phyloP scores from a whole-genome alignment of 176 grass and related monocot species.

The Carex scoparia region DNA sequence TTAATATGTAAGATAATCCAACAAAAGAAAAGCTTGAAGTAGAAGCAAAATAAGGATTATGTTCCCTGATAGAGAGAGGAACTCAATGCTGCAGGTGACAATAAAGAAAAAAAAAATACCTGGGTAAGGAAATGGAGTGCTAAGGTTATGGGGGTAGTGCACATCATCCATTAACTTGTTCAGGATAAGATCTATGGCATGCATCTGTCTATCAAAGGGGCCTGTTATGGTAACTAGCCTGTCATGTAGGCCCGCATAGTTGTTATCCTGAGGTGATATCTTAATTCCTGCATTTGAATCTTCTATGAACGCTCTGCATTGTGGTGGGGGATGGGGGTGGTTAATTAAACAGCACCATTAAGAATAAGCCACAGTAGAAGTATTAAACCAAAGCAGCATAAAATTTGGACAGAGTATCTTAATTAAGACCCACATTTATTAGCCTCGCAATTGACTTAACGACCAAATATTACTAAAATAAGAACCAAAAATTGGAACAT shows the following conservation, averaged over 20 bases:
- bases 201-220: conserved; percentile 78
- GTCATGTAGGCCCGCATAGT: conserved; percentile 88
- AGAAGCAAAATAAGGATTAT: neutral
- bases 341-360: neutral
- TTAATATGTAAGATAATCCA: neutral
- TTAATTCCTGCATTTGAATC: conserved; percentile 92
- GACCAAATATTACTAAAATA: neutral
- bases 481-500: neutral
- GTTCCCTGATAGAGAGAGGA: neutral
- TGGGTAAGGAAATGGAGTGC: conserved; percentile 86
- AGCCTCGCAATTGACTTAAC: neutral
- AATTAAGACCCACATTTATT: neutral
- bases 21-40: neutral
- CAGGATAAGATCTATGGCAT: conserved; percentile 79
- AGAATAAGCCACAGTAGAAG: neutral
- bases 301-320: conserved; percentile 82
- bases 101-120: conserved; percentile 32
- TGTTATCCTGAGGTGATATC: conserved; percentile 95
- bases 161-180: conserved; percentile 77
- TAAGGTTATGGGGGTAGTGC: conserved; percentile 85
- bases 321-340: neutral
- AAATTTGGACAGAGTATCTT: neutral
- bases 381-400: neutral
- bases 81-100: neutral
- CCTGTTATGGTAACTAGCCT: conserved; percentile 86